A percentile compares a stretch with the other conserved stretches of the same genome.
These are phyloP conservation scores for Lentinula raphanica DNA, from an alignment of 768 basidiomycete species.

Conservation along the genomic window DNA sequence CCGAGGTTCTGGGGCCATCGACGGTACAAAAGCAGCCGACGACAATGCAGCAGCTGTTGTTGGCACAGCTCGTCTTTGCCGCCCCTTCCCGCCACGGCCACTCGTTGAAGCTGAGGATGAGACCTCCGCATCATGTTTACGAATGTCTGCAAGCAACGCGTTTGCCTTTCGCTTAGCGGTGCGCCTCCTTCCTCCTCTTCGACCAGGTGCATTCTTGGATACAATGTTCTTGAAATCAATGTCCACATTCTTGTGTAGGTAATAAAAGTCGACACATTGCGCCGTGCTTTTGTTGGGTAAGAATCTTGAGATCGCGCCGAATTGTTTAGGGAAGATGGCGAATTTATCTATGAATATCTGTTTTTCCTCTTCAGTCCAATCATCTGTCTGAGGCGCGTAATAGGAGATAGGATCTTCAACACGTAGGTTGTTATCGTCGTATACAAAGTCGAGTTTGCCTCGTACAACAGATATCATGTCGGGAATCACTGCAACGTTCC, in stretches of 20 bases:
- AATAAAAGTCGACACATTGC: conserved; percentile 92
- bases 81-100: conserved; percentile 40
- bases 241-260: conserved; percentile 84
- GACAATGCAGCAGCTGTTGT: conserved; percentile 14
- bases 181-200: conserved; percentile 55
- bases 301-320: conserved; percentile 81
- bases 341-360: conserved; percentile 74
- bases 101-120: conserved; percentile 31
- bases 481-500: conserved; percentile 83
- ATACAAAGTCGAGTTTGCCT: conserved; percentile 56
- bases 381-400: conserved; percentile 67
- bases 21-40: conserved; percentile 6
- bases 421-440: conserved; percentile 81
- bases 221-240: conserved; percentile 83
- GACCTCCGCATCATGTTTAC: conserved; percentile 64
- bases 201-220: conserved; percentile 58
- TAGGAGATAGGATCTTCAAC: conserved; percentile 75
- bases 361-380: conserved; percentile 88
- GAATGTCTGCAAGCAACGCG: conserved; percentile 75
- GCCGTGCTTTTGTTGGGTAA: conserved; percentile 80
- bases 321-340: conserved; percentile 86
- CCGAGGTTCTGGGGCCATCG: conserved; percentile 21
- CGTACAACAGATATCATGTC: conserved; percentile 79
- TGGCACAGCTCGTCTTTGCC: conserved; percentile 15
- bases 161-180: conserved; percentile 77